Conservation (phyloP, 1,284 basidiomycete species). For the Malassezia furfur region DNA sequence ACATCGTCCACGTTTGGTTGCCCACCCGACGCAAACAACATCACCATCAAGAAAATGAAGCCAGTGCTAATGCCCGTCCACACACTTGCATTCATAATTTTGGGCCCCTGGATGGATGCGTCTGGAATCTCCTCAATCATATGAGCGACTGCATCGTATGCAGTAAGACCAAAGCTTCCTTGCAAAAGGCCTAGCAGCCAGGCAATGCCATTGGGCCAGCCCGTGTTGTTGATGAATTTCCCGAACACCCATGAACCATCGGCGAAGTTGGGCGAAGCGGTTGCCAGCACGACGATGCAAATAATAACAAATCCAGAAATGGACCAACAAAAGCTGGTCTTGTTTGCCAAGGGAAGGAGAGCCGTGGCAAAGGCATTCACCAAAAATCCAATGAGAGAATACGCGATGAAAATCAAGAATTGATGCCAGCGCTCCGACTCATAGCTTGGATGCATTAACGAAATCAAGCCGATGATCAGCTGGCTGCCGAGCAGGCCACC, state of each 20-base stretch:
- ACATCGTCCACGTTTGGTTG: constrained; percentile 56
- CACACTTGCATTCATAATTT: constrained; percentile 58
- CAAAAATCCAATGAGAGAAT: constrained; percentile 24
- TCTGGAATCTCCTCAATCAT: constrained; percentile 60
- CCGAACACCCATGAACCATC: constrained; percentile 50
- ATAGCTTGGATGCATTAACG: constrained; percentile 47
- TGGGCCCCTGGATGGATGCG: constrained; percentile 56
- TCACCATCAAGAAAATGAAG: constrained; percentile 59
- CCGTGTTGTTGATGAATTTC: constrained; percentile 50
- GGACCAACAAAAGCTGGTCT: constrained; percentile 39
- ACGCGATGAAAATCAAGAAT: constrained; percentile 35
- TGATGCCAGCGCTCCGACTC: constrained; percentile 31
- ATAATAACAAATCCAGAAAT: constrained; percentile 48
- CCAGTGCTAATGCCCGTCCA: constrained; percentile 58
- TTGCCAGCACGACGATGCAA: constrained; percentile 49
- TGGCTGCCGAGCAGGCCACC: constrained; percentile 31
- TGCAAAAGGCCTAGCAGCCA: constrained; percentile 52
- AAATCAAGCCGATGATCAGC: constrained; percentile 48
- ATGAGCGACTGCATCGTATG: constrained; percentile 39
- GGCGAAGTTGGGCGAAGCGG: constrained; percentile 47
- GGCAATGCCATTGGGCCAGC: constrained; percentile 51
- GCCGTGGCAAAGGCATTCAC: constrained; percentile 34
- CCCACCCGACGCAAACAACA: constrained; percentile 56
- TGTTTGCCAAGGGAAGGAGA: constrained; percentile 25
- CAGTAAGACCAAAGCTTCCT: constrained; percentile 49